Conservation (phyloP, 495 filamentous ascomycete species). For the Penicillium argentinense region DNA sequence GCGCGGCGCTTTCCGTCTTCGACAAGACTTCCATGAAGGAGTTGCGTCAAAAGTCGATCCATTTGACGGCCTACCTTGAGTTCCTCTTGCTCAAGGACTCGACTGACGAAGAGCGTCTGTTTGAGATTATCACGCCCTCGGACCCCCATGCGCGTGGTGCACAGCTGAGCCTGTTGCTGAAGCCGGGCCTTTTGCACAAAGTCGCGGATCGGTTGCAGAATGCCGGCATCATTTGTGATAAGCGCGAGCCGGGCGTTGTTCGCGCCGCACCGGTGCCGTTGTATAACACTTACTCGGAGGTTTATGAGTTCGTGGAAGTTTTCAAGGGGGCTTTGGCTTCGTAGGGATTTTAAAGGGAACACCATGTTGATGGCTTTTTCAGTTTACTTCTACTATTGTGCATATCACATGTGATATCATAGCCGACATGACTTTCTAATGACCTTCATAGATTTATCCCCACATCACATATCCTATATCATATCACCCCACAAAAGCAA, state of each 20-base stretch:
- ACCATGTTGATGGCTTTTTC: too few species aligned
- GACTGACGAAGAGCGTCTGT: constrained; percentile 36
- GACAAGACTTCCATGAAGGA: constrained; percentile 65
- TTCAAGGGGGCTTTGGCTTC: constrained; percentile 33
- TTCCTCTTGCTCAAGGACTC: constrained; percentile 55
- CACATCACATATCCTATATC: too few species aligned
- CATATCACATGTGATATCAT: too few species aligned
- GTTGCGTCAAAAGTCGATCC: constrained; percentile 72
- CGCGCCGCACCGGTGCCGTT: constrained; percentile 90
- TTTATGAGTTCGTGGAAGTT: constrained; percentile 69
- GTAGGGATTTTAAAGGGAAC: not conserved
- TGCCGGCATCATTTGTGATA: constrained; percentile 77
- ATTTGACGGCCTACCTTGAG: constrained; percentile 80
- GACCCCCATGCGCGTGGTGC: constrained; percentile 73
- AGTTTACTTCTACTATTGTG: too few species aligned
- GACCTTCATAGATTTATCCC: too few species aligned
- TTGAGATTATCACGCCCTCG: constrained; percentile 74
- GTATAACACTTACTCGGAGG: constrained; percentile 83
- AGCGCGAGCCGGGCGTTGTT: constrained; percentile 88
- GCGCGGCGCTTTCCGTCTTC: constrained; percentile 77
- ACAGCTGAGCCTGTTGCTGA: constrained; percentile 78
- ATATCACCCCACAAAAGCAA: too few species aligned
- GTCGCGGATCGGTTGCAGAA: constrained; percentile 70
- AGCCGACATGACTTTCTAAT: too few species aligned
- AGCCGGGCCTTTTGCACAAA: constrained; percentile 63